Evolutionary conservation across 2,329 filamentous ascomycete species (phyloP).

Genomic region (Phaeosphaeria sp.): DNA sequence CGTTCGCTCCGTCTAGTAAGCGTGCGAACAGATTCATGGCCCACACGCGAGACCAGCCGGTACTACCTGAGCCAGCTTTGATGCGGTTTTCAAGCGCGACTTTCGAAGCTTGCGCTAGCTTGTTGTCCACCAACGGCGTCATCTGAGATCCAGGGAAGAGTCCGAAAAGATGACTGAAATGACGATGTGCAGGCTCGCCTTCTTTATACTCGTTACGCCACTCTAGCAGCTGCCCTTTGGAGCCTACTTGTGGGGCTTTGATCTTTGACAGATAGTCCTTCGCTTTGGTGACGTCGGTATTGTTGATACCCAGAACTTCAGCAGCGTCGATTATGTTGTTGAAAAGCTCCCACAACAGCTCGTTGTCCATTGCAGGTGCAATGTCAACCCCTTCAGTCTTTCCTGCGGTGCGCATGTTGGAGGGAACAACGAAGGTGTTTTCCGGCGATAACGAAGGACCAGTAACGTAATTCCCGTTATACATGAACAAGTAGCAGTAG

Average conservation of each 20-base stretch:
- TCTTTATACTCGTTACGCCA: constrained; percentile 44
- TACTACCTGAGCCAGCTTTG: constrained; percentile 48
- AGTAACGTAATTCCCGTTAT: constrained; percentile 32
- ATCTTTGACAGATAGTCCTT: constrained; percentile 4
- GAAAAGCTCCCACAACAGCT: constrained; percentile 52
- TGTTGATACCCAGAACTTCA: neutral
- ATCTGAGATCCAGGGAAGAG: constrained; percentile 56
- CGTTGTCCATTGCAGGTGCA: constrained; percentile 55
- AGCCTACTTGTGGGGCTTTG: constrained; percentile 11
- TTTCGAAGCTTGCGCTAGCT: constrained; percentile 39
- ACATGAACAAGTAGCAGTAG: constrained; percentile 46
- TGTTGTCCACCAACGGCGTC: constrained; percentile 41
- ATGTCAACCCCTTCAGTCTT: constrained; percentile 20
- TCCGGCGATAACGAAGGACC: constrained; percentile 50
- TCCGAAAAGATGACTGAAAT: constrained; percentile 59
- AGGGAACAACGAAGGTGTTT: constrained; percentile 40
- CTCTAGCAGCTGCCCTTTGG: constrained; percentile 18
- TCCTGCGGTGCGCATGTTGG: constrained; percentile 15
- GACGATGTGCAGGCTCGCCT: constrained; percentile 58
- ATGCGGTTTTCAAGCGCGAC: constrained; percentile 41
- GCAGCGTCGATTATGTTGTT: constrained; percentile 31
- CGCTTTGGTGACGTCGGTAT: neutral
- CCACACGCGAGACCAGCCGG: constrained; percentile 62
- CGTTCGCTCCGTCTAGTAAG: constrained; percentile 47
- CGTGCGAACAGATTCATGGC: constrained; percentile 58